These are phyloP conservation scores for Limnomonas spitsbergensis DNA, from an alignment of 139 green algal species.

Conservation along the genomic window DNA sequence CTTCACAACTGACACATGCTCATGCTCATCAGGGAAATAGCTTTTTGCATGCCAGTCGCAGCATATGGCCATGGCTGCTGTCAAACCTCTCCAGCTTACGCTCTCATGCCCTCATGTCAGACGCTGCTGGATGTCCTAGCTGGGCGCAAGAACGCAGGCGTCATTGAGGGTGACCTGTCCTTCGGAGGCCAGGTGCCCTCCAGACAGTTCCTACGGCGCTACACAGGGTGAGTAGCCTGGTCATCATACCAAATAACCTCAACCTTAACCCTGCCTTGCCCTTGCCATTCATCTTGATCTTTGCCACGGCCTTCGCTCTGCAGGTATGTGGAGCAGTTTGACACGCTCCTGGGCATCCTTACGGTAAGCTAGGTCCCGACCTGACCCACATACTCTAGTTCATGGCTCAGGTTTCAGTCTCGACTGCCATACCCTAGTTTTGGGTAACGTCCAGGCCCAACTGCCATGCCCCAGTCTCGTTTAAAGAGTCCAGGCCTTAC, in stretches of 20 bases:
- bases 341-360: conserved; percentile 68
- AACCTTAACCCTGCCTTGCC: too few relatives aligned
- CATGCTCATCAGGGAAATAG: conserved; percentile 13
- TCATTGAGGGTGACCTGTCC: conserved; percentile 48
- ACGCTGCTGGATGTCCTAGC: conserved; percentile 62
- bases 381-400: too few relatives aligned
- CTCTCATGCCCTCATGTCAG: neutral
- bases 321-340: conserved; percentile 8
- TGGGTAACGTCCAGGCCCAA: too few relatives aligned
- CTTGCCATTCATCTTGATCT: neutral
- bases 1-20: conserved; percentile 3
- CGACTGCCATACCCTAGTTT: too few relatives aligned
- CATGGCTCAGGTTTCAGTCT: too few relatives aligned
- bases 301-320: neutral
- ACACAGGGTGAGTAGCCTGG: conserved; percentile 62
- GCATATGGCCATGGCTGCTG: neutral
- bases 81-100: too few relatives aligned
- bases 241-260: too few relatives aligned
- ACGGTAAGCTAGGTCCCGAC: conserved; percentile 65
- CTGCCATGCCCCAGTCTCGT: too few relatives aligned
- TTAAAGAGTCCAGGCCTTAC: too few relatives aligned
- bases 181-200: conserved; percentile 70
- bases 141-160: conserved; percentile 54
- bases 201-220: conserved; percentile 62
- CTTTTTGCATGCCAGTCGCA: conserved; percentile 25